Evolutionary conservation across 345 rosid genomes (phyloP).

Genomic region (Microthlaspi erraticum): DNA sequence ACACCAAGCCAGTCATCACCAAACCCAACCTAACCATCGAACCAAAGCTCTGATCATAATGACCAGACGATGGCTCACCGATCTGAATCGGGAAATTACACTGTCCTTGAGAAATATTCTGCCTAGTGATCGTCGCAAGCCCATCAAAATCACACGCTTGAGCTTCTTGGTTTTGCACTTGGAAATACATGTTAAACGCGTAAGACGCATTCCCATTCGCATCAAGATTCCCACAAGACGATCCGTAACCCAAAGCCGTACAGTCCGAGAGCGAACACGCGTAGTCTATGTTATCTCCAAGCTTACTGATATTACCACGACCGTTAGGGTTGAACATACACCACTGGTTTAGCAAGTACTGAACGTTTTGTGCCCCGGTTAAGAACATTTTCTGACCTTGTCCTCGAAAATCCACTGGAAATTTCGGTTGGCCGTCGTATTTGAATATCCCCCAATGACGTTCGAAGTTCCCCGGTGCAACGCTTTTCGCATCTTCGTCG

Average conservation of each 20-base stretch:
- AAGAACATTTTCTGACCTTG: slow-evolving; percentile 66
- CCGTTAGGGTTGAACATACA: slow-evolving; percentile 73
- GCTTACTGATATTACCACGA: slow-evolving; percentile 61
- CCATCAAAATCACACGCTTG: slow-evolving; percentile 72
- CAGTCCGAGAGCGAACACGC: slow-evolving; percentile 73
- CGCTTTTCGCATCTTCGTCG: slow-evolving; percentile 89
- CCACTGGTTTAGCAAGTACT: slow-evolving; percentile 72
- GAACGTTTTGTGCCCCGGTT: slow-evolving; percentile 62
- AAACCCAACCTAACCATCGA: slow-evolving; percentile 30
- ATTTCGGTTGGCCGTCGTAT: slow-evolving; percentile 88
- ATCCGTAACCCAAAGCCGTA: slow-evolving; percentile 71
- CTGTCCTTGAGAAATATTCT: slow-evolving; percentile 68
- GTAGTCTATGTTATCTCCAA: slow-evolving; percentile 68
- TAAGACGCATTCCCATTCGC: slow-evolving; percentile 70
- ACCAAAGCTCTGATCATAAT: slow-evolving; percentile 32
- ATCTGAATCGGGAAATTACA: slow-evolving; percentile 76
- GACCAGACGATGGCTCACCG: slow-evolving; percentile 37
- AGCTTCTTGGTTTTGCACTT: slow-evolving; percentile 67
- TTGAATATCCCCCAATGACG: slow-evolving; percentile 96
- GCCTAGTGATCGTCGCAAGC: slow-evolving; percentile 51
- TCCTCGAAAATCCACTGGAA: slow-evolving; percentile 62
- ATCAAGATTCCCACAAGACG: slow-evolving; percentile 66
- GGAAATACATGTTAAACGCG: slow-evolving; percentile 80
- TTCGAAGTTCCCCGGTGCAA: slow-evolving; percentile 89
- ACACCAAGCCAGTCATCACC: slow-evolving; percentile 34